Evolutionary conservation across 352 stramenopile species (phyloP).

Genomic region (Globisporangium iwayamae): DNA sequence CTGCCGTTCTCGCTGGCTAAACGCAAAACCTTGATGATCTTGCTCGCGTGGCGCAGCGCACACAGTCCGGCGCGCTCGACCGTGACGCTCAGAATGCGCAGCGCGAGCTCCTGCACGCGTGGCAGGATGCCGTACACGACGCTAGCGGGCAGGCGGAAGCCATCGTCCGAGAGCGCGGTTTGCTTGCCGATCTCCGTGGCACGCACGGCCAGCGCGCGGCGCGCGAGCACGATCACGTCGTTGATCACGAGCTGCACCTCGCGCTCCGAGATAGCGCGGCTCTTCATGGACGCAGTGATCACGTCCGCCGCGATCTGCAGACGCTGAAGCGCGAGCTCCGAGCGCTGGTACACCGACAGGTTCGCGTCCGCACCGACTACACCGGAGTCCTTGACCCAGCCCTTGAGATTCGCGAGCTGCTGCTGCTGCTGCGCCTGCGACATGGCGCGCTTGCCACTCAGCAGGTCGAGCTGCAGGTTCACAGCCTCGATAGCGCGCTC

Average conservation of each 20-base stretch:
- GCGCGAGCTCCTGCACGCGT: conserved; percentile 44
- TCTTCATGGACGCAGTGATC: conserved; percentile 44
- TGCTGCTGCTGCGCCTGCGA: conserved; percentile 21
- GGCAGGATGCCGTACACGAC: conserved; percentile 71
- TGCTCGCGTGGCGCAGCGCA: conserved; percentile 60
- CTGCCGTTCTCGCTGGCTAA: conserved; percentile 49
- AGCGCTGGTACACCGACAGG: conserved; percentile 58
- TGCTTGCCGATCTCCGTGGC: conserved; percentile 79
- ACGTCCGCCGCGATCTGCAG: conserved; percentile 36
- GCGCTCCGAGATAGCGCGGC: conserved; percentile 60
- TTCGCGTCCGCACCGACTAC: conserved; percentile 23
- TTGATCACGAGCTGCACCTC: conserved; percentile 64
- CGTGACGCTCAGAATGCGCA: conserved; percentile 33
- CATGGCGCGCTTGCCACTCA: conserved; percentile 50
- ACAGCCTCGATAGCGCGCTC: conserved; percentile 56
- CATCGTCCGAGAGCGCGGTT: conserved; percentile 76
- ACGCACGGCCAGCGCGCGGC: conserved; percentile 56
- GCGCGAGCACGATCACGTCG: conserved; percentile 51
- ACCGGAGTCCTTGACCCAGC: conserved; percentile 51
- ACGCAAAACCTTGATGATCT: conserved; percentile 58
- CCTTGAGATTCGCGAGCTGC: conserved; percentile 43
- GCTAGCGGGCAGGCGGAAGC: conserved; percentile 60
- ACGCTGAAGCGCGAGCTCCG: conserved; percentile 35
- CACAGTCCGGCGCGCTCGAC: conserved; percentile 55
- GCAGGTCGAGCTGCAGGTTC: conserved; percentile 61